These are phyloP conservation scores for Trichoderma afroharzianum DNA, from an alignment of 2,329 filamentous ascomycete genomes.

Conservation along the genomic window DNA sequence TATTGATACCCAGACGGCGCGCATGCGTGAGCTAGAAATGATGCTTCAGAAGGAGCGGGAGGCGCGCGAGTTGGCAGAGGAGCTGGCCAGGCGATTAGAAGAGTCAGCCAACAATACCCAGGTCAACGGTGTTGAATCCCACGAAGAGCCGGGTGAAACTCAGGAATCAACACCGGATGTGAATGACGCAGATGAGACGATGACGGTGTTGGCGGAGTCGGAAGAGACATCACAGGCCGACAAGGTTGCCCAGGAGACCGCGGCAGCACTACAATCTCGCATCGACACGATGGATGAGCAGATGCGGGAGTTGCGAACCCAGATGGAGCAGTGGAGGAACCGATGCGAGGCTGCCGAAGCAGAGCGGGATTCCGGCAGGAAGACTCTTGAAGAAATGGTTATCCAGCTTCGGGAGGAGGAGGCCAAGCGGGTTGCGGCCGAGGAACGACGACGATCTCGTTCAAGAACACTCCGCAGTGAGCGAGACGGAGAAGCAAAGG, in stretches of 20 bases:
- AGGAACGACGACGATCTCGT: conserved; percentile 38
- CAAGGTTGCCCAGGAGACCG: conserved; percentile 25
- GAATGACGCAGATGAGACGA: neutral
- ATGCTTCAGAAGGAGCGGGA: conserved; percentile 73
- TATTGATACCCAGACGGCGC: conserved; percentile 74
- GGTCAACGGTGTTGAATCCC: conserved; percentile 30
- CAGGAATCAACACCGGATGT: conserved; percentile 20
- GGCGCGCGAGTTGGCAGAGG: conserved; percentile 80
- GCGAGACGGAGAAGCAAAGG: conserved; percentile 1
- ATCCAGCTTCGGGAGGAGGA: conserved; percentile 71
- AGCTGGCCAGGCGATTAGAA: conserved; percentile 68
- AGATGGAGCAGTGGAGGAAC: conserved; percentile 73
- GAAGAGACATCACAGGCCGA: neutral
- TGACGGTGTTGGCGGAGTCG: neutral
- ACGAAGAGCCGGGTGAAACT: conserved; percentile 23
- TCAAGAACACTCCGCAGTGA: conserved; percentile 24
- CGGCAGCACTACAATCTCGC: conserved; percentile 53
- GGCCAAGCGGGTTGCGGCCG: conserved; percentile 43
- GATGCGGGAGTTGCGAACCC: conserved; percentile 75
- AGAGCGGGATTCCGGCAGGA: conserved; percentile 68
- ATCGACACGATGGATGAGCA: conserved; percentile 74
- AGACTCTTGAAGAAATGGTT: conserved; percentile 83
- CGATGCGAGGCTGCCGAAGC: conserved; percentile 78
- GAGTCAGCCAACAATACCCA: conserved; percentile 43
- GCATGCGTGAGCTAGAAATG: conserved; percentile 74